Base-by-base conservation (phyloP, 1,139 yeast genomes). In the Candida tetrigidarum region DNA sequence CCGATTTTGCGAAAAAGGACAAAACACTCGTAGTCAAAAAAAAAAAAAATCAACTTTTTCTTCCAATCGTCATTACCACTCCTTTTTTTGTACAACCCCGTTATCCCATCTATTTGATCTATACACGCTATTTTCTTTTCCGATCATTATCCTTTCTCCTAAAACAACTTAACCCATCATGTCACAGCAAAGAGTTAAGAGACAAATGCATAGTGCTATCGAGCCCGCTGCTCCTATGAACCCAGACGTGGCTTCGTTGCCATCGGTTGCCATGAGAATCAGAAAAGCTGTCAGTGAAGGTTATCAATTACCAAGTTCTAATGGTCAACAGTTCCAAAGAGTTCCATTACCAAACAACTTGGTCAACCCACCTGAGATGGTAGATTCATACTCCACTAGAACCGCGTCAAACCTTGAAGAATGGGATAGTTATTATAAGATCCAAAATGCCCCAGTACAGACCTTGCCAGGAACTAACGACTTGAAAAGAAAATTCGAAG, bases 251-350 rank as follows among this genome's bases (percentile, higher is more conserved):
- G 54, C 53, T 12, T 55, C 62, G 4, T 68, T 85, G 22, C 74
- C 83, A 35, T 74, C 83, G 0, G 58, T 84, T 5, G 91, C 90
- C 0, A 84, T 84, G 89, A 72, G 89, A 51, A 80, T 85, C 52
- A 76, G 93, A 58, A 83, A 84, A 56, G 75, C 86, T 2, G 81
- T 85, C 2, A 72, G 80, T 37, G 83, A 83, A 39, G 91, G 90
- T 0, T 83, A 83, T 63, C 67, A 56, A 43, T 61, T 58, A 4
- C 45, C 48, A 32, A n/a, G n/a, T 20, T 6, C 32, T 61, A 29
- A 35, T 23, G 22, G 26, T 12, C 70, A 66, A 33, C 28, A 42
- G 25, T 41, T 39, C 19, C 46, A 43, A 32, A 71, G 90, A 56
- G 76, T 76, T 3, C 83, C 86, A 0, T 63, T 84, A 44, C 89